Evolutionary conservation across 2,329 filamentous ascomycete genomes (phyloP).

Genomic region (Fusarium camptoceras): DNA sequence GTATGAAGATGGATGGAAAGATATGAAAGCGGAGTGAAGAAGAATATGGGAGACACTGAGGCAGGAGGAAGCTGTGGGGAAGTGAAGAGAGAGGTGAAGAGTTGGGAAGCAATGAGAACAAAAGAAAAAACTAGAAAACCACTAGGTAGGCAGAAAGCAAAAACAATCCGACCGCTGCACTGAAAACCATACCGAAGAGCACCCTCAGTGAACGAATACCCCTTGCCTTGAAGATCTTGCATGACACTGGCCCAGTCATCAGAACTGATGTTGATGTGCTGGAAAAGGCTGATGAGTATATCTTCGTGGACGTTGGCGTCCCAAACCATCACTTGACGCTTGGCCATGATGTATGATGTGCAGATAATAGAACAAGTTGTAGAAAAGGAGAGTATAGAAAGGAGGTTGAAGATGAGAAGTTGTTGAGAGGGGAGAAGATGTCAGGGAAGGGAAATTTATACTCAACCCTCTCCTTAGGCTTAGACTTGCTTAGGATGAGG

Average conservation of each 20-base stretch:
- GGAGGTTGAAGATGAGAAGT: background rate
- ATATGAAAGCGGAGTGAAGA: background rate
- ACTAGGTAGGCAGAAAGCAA: background rate
- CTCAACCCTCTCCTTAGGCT: background rate
- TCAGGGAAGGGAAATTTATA: background rate
- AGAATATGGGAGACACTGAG: background rate
- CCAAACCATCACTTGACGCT: conserved; percentile 55
- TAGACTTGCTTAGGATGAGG: background rate
- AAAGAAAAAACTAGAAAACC: background rate
- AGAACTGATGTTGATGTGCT: conserved; percentile 50
- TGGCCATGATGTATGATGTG: conserved; percentile 40
- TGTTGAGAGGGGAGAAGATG: background rate
- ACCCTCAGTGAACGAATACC: conserved; percentile 55
- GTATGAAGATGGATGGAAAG: background rate
- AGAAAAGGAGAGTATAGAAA: background rate
- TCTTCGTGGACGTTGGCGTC: conserved; percentile 57
- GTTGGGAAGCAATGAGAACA: background rate
- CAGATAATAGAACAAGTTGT: background rate
- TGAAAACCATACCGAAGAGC: conserved; percentile 55
- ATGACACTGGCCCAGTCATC: conserved; percentile 54
- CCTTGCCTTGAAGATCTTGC: conserved; percentile 52
- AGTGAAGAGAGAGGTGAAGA: background rate
- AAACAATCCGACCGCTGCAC: conserved; percentile 2
- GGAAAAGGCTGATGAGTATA: conserved; percentile 57
- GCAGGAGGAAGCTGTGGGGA: conserved; percentile 2